These are phyloP conservation scores for Cucurbita pepo DNA, from an alignment of 306 rosid species.

Conservation along the genomic window DNA sequence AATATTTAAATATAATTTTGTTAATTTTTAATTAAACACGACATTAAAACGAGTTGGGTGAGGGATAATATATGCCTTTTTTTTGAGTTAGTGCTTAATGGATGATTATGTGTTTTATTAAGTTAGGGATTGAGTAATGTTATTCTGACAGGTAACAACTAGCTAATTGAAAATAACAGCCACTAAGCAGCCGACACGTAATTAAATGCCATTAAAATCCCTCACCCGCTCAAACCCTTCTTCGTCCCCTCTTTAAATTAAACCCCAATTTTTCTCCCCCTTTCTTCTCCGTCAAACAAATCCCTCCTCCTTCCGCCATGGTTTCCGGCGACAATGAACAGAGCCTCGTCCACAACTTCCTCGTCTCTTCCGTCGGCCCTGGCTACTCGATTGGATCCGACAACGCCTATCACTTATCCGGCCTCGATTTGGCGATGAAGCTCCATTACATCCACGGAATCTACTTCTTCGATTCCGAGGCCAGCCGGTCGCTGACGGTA, in stretches of 20 bases:
- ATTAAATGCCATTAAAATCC: neutral
- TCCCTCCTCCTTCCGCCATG: slow-evolving; percentile 14
- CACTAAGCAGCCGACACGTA: neutral
- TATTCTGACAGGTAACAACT: neutral
- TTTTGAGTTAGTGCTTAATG: too few relatives aligned
- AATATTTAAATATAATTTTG: too few relatives aligned
- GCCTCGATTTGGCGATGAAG: slow-evolving; percentile 69
- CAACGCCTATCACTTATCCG: slow-evolving; percentile 15
- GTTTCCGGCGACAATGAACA: slow-evolving; percentile 9
- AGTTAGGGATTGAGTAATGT: too few relatives aligned
- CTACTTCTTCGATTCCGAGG: slow-evolving; percentile 26
- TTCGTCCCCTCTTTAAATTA: neutral
- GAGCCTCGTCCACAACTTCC: slow-evolving; percentile 22
- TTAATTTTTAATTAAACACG: too few relatives aligned
- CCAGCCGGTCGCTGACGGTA: slow-evolving; percentile 2
- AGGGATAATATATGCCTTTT: too few relatives aligned
- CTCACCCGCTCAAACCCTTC: neutral
- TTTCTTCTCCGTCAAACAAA: neutral
- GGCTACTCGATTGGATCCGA: slow-evolving; percentile 18
- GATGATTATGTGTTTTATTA: too few relatives aligned
- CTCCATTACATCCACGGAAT: slow-evolving; percentile 56
- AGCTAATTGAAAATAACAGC: neutral
- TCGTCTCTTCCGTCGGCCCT: slow-evolving; percentile 61
- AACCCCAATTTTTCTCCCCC: neutral
- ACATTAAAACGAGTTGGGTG: too few relatives aligned